A percentile compares a stretch with the other conserved stretches of the same genome.
phyloP scores from a whole-genome alignment of 345 rosid genomes.

The Reutealis trisperma region DNA sequence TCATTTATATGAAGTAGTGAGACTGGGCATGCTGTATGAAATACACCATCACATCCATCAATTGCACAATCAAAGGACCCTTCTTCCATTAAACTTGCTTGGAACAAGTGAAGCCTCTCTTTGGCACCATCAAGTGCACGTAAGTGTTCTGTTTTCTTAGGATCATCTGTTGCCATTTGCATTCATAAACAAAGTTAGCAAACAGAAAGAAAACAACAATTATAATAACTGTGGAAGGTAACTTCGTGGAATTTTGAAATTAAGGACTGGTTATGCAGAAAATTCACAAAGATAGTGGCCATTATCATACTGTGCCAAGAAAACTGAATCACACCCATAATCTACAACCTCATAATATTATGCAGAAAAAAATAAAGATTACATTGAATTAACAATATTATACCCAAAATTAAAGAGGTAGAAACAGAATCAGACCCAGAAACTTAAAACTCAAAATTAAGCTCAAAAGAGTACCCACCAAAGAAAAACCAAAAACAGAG shows the following conservation, averaged over 20 bases:
- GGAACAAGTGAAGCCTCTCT: constrained; percentile 15
- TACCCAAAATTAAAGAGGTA: neutral
- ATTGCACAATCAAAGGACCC: constrained; percentile 8
- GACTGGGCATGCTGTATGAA: constrained; percentile 6
- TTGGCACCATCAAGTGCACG: constrained; percentile 14
- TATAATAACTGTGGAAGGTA: too few species aligned
- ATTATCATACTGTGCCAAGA: too few species aligned
- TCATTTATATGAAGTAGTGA: neutral
- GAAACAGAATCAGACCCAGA: neutral
- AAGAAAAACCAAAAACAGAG: neutral
- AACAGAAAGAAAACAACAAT: neutral
- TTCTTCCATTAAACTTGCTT: constrained; percentile 19
- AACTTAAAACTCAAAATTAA: neutral
- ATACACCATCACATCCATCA: constrained; percentile 18
- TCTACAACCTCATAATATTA: too few species aligned
- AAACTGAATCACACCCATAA: too few species aligned
- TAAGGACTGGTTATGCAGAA: too few species aligned
- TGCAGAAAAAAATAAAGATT: neutral
- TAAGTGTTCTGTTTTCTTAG: constrained; percentile 7
- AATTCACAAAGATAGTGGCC: too few species aligned
- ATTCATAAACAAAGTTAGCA: too few species aligned
- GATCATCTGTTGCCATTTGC: constrained; percentile 6
- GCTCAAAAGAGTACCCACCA: neutral
- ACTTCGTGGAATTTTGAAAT: too few species aligned
- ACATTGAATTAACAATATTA: neutral